Conservation (phyloP, 2,329 filamentous ascomycete species). For the Penicillium sp. region DNA sequence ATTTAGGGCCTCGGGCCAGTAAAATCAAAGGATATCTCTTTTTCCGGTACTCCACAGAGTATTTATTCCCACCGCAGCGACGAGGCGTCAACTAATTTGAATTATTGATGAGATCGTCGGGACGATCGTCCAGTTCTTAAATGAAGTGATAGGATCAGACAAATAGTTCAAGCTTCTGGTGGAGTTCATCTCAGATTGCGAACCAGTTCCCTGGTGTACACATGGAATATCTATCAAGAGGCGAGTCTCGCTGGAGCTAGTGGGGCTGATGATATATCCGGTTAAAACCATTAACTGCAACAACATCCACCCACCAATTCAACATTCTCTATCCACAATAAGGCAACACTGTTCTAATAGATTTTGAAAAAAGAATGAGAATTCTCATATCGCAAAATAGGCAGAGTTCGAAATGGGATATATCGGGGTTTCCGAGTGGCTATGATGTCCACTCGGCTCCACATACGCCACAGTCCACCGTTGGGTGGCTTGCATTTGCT, state of each 20-base stretch:
- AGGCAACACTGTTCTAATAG: not conserved
- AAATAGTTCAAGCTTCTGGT: conserved; percentile 14
- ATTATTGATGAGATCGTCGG: conserved; percentile 21
- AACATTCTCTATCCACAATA: not conserved
- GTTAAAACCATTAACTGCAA: not conserved
- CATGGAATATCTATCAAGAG: conserved; percentile 5
- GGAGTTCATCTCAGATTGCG: conserved; percentile 7
- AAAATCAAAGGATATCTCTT: not conserved
- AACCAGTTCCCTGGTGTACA: conserved; percentile 4
- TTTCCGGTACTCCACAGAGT: not conserved
- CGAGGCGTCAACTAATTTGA: not conserved
- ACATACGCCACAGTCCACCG: conserved; percentile 20
- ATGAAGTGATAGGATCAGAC: conserved; percentile 3
- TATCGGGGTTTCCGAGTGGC: conserved; percentile 19
- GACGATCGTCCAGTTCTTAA: conserved; percentile 12
- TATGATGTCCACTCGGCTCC: conserved; percentile 6
- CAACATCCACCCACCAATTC: not conserved
- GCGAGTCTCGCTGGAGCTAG: not conserved
- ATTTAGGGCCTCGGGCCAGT: not conserved
- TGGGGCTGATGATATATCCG: conserved; percentile 13
- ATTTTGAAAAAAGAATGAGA: not conserved
- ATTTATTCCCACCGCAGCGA: not conserved
- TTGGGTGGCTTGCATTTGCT: conserved; percentile 19
- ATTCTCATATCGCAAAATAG: not conserved
- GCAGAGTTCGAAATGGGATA: not conserved